Conservation (phyloP, 768 basidiomycete species). For the Kwoniella dendrophila region DNA sequence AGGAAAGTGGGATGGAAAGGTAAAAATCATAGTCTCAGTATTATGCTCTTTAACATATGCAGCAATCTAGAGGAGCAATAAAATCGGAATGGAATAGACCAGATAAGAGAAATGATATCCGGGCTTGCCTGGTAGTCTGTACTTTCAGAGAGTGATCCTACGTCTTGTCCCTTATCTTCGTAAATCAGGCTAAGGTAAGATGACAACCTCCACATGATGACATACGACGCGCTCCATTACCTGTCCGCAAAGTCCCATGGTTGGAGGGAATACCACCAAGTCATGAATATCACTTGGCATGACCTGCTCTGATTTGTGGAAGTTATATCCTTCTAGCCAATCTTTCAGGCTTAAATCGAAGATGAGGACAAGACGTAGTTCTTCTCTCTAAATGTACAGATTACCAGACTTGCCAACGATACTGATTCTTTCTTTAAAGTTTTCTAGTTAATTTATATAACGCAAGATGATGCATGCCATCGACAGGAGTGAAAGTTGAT, state of each 20-base stretch:
- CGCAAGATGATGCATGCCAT: constrained; percentile 40
- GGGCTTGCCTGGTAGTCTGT: constrained; percentile 16
- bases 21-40: constrained; percentile 24
- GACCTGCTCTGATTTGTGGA: no score
- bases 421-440: neutral
- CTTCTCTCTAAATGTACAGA: constrained; percentile 6
- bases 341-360: no score
- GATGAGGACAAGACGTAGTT: no score
- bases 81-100: neutral
- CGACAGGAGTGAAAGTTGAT: constrained; percentile 1
- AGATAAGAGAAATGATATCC: neutral
- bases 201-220: no score
- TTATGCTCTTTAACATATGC: constrained; percentile 12
- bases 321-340: no score
- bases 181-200: no score
- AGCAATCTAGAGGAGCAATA: neutral
- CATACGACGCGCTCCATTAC: no score
- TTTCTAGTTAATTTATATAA: neutral
- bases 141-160: neutral
- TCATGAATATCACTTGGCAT: no score
- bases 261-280: no score
- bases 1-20: neutral
- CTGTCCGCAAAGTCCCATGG: no score
- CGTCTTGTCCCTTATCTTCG: no score
- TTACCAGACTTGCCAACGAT: constrained; percentile 13